Evolutionary conservation across 805 yeast genomes (phyloP), one percentile per base, ranked within the genome.

Genomic region (Lipomyces spencermartinsiae): DNA sequence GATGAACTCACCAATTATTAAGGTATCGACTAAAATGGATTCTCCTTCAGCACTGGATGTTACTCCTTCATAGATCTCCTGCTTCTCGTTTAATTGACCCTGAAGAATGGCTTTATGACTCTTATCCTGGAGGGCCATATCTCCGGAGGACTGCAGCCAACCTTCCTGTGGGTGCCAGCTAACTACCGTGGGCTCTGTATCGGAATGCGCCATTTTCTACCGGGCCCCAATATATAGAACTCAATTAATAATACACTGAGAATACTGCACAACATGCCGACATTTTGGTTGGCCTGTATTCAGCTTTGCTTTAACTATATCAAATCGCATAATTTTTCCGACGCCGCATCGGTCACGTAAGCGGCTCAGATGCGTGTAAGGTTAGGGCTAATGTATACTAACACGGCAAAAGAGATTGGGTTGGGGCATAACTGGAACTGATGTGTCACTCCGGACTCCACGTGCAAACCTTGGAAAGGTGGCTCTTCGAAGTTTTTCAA

Each of bases 151-250:
- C 43, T 12, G 14, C 43, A 12, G 43, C 5, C 43, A 16, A 43
- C 22, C 7, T 19, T 43, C 49, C 25, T 5, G 10, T n/a, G 9
- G 22, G 49, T 9, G 49, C 49, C 22, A 2, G 19, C 49, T 9
- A 19, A 19, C 49, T 16, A 16, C 49, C 2, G 16, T 9, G 22
- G 19, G 0, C 10, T 43, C 25, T 43, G 10, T 16, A n/a, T 43
- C n/a, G 49, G 49, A 19, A 43, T 43, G 16, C 49, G 49, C 49
- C 49, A 43, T 43, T 43, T 16, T 37, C 49, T 43, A 43, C 49
- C 49, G 6, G 49, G n/a, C 49, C 19, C 7, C 49, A 19, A n/a
- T 43, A 43, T 43, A 43, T 43, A 16, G 49, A 43, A 43, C 49
- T n/a, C 22, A 9, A 5, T 43, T 8, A 8, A 19, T 43, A 9